Percentiles rank a stretch among this genome's conserved stretches.
phyloP scores from a whole-genome alignment of 2,329 filamentous ascomycete species.

The Ophiostoma perfectum region DNA sequence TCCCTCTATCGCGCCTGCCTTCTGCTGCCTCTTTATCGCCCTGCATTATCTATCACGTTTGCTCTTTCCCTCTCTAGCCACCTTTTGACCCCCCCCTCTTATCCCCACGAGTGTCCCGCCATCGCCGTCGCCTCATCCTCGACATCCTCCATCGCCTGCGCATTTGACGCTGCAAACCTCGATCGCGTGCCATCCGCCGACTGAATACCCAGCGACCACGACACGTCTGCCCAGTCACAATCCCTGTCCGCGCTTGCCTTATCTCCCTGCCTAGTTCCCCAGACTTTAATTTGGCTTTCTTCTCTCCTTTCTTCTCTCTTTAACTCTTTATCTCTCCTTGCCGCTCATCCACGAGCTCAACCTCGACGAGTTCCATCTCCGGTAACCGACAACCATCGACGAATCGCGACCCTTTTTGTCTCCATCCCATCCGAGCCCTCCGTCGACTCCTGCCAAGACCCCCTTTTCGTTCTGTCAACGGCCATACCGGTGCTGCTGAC shows the following conservation, averaged over 20 bases:
- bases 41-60: slow-evolving; percentile 19
- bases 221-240: background rate
- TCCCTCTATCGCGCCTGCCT: slow-evolving; percentile 1
- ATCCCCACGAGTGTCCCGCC: slow-evolving; percentile 2
- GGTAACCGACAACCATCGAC: background rate
- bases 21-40: slow-evolving; percentile 9
- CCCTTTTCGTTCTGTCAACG: background rate
- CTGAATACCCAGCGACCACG: background rate
- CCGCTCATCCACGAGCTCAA: background rate
- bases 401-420: background rate
- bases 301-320: background rate
- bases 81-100: background rate
- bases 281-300: background rate
- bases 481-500: background rate
- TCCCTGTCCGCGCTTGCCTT: slow-evolving; percentile 8
- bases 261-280: slow-evolving; percentile 11
- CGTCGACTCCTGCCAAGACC: slow-evolving; percentile 9
- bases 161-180: slow-evolving; percentile 3
- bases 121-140: slow-evolving; percentile 9
- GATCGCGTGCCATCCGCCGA: background rate
- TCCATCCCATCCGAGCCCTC: background rate
- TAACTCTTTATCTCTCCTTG: background rate
- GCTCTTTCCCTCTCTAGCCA: slow-evolving; percentile 6
- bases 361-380: slow-evolving; percentile 12
- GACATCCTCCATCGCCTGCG: background rate